Percentiles rank a stretch among this genome's conserved stretches.
Conservation (phyloP, 2,329 filamentous ascomycete species). For the Gnomoniopsis sp. region DNA sequence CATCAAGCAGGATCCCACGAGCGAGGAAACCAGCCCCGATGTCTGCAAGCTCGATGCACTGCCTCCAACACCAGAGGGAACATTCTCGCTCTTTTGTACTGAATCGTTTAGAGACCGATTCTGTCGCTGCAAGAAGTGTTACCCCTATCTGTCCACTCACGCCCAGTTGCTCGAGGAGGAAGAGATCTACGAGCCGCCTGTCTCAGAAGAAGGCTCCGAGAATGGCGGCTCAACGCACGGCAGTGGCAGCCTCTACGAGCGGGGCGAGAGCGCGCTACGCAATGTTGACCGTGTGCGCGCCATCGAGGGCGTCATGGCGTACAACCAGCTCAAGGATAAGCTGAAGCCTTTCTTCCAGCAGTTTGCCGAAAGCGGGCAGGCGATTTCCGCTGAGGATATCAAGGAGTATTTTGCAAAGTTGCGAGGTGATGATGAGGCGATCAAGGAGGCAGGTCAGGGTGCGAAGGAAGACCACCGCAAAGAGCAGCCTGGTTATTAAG, state of each 20-base stretch:
- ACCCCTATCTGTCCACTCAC: conserved; percentile 65
- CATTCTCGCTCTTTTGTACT: conserved; percentile 80
- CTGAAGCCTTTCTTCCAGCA: conserved; percentile 93
- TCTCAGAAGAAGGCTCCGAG: conserved; percentile 64
- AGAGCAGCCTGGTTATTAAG: conserved; percentile 53
- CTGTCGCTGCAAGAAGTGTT: conserved; percentile 82
- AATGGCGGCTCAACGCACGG: conserved; percentile 59
- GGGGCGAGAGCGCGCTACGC: conserved; percentile 86
- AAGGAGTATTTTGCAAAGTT: conserved; percentile 95
- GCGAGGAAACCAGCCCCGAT: conserved; percentile 22
- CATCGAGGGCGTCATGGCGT: conserved; percentile 97
- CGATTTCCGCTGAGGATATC: conserved; percentile 91
- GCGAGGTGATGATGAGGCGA: conserved; percentile 78
- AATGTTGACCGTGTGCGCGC: conserved; percentile 90
- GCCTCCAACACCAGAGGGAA: conserved; percentile 49
- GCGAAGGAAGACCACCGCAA: conserved; percentile 41
- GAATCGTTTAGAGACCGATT: conserved; percentile 75
- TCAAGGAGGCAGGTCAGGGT: conserved; percentile 57
- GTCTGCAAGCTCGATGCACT: conserved; percentile 61
- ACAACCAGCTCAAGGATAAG: conserved; percentile 93
- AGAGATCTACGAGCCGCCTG: conserved; percentile 86
- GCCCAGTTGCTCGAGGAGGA: conserved; percentile 89
- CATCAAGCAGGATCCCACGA: not conserved
- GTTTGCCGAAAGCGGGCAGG: conserved; percentile 85
- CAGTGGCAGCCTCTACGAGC: conserved; percentile 81